Evolutionary conservation across 208 protist species (phyloP).

Genomic region (Plasmodiophora brassicae): DNA sequence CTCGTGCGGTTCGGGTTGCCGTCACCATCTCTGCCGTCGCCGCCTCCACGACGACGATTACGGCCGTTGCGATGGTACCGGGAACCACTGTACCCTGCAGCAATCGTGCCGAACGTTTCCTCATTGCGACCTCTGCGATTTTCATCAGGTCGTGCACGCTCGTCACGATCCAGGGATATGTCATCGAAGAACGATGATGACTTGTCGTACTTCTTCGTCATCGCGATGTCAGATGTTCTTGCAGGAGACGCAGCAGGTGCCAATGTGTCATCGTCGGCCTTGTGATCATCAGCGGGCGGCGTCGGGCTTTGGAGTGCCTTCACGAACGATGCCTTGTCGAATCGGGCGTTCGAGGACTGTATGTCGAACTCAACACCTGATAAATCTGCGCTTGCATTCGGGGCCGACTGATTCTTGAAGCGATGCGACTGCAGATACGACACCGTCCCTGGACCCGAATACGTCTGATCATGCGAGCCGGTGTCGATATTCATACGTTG

Average conservation of each 20-base stretch:
- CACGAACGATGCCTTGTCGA: slow-evolving; percentile 10
- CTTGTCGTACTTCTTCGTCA: neutral
- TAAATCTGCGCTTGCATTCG: no score
- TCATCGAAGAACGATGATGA: slow-evolving; percentile 25
- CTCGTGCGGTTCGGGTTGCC: no score
- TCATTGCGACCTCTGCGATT: neutral
- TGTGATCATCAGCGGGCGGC: neutral
- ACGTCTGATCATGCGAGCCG: no score
- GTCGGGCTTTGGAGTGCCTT: neutral
- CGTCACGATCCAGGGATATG: neutral
- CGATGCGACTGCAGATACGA: no score
- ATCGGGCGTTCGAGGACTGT: slow-evolving; percentile 1
- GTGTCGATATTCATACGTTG: no score
- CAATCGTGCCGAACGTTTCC: neutral
- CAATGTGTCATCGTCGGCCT: neutral
- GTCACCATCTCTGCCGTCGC: no score
- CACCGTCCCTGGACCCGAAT: no score
- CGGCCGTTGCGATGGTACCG: neutral
- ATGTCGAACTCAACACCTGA: neutral
- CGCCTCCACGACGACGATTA: neutral
- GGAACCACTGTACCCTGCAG: neutral
- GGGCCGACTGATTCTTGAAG: no score
- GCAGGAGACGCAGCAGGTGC: neutral
- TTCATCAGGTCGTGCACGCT: neutral
- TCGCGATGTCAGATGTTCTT: neutral